Conservation (phyloP, 2,329 filamentous ascomycete genomes). For the Emergomyces africanus region DNA sequence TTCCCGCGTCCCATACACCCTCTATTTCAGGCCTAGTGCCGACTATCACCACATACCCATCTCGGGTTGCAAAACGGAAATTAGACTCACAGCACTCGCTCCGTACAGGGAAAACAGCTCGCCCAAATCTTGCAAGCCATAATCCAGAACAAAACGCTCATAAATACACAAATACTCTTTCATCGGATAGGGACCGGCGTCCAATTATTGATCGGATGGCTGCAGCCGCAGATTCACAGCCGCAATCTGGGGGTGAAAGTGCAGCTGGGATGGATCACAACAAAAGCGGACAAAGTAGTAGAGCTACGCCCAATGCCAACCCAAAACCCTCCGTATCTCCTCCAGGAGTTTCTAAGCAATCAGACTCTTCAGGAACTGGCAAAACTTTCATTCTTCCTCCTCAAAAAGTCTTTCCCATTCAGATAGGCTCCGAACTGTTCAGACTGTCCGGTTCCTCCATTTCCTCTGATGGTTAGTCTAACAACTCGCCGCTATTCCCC, state of each 20-base stretch:
- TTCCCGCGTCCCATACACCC: neutral
- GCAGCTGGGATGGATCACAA: neutral
- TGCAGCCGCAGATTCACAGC: neutral
- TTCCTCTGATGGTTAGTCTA: constrained; percentile 53
- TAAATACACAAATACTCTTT: neutral
- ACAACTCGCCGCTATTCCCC: neutral
- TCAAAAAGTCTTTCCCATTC: constrained; percentile 56
- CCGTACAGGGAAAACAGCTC: neutral
- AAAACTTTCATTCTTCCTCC: constrained; percentile 30
- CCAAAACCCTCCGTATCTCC: neutral
- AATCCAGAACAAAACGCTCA: neutral
- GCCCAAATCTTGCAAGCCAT: neutral
- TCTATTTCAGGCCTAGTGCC: neutral
- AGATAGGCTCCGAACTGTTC: constrained; percentile 58
- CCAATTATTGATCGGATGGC: neutral
- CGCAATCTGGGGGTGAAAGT: neutral
- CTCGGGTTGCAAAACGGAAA: neutral
- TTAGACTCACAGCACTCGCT: neutral
- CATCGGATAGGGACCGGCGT: neutral
- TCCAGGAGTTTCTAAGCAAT: neutral
- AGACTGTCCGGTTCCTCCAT: constrained; percentile 56
- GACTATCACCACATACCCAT: neutral
- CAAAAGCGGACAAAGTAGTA: neutral
- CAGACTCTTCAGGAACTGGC: neutral
- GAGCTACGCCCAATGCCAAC: neutral